These are phyloP conservation scores for Ophryocystis elektroscirrha DNA, from an alignment of 169 alveolate genomes.

Conservation along the genomic window DNA sequence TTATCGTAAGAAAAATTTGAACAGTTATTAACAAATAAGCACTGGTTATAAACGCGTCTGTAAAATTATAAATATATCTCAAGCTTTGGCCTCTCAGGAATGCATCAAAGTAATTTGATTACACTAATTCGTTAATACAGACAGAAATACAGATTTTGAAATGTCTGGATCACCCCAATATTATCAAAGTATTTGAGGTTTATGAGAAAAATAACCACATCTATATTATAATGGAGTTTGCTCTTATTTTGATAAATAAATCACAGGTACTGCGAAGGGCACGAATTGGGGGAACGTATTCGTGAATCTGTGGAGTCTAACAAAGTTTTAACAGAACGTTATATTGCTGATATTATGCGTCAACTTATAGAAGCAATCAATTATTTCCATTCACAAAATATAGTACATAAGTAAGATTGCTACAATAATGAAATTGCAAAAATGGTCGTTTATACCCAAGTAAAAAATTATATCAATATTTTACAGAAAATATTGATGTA, in stretches of 20 bases:
- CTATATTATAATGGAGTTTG: conserved; percentile 54
- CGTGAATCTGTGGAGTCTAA: conserved; percentile 28
- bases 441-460: too few relatives aligned
- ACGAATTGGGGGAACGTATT: conserved; percentile 73
- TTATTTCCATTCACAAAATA: conserved; percentile 66
- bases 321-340: conserved; percentile 50
- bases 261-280: conserved; percentile 54
- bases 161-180: conserved; percentile 61
- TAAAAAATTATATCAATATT: too few relatives aligned
- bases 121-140: conserved; percentile 2
- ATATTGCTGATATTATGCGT: conserved; percentile 63
- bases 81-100: conserved; percentile 20
- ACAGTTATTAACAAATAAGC: not conserved
- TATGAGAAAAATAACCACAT: conserved; percentile 52
- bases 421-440: too few relatives aligned
- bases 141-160: conserved; percentile 35
- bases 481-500: too few relatives aligned
- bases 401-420: conserved; percentile 51
- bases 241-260: not conserved
- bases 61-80: conserved; percentile 22
- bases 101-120: conserved; percentile 4
- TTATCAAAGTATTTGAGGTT: conserved; percentile 52
- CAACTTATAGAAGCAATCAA: conserved; percentile 70
- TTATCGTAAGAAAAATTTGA: not conserved
- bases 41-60: conserved; percentile 22